Conservation (phyloP, 2,329 filamentous ascomycete species). For the Phialophora verrucosa region DNA sequence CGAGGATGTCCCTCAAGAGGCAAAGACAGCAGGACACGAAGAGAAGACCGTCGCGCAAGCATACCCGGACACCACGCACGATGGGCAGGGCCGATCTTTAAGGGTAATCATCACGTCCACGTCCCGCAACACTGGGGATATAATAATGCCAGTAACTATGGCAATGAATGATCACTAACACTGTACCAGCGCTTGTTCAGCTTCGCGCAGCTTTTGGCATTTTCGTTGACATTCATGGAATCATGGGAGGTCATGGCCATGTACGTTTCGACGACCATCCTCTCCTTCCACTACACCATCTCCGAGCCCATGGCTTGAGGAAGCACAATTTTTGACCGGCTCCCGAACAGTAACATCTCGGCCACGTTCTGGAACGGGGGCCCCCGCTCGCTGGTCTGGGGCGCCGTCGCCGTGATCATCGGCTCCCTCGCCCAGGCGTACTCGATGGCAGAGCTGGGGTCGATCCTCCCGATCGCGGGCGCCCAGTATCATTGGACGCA, state of each 20-base stretch:
- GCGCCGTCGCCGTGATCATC: slow-evolving; percentile 42
- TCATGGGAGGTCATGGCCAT: slow-evolving; percentile 36
- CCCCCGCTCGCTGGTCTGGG: slow-evolving; percentile 43
- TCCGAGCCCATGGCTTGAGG: not conserved
- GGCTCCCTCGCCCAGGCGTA: slow-evolving; percentile 44
- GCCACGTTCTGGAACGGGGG: slow-evolving; percentile 45
- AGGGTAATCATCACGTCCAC: slow-evolving; percentile 7
- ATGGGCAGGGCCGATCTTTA: slow-evolving; percentile 9
- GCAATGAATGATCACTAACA: not conserved
- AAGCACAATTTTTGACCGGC: not conserved
- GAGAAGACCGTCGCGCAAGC: slow-evolving; percentile 28
- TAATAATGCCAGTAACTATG: slow-evolving; percentile 6
- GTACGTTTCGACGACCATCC: slow-evolving; percentile 19
- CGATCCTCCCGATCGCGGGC: slow-evolving; percentile 50
- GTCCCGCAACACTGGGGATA: no score
- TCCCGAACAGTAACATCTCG: slow-evolving; percentile 28
- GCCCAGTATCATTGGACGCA: slow-evolving; percentile 54
- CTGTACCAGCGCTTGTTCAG: slow-evolving; percentile 32
- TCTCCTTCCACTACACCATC: no score
- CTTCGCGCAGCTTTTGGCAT: slow-evolving; percentile 36
- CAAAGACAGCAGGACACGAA: slow-evolving; percentile 7
- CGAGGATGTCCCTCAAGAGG: slow-evolving; percentile 20
- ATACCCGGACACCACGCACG: slow-evolving; percentile 16
- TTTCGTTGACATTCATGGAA: slow-evolving; percentile 37
- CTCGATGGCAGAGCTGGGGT: slow-evolving; percentile 50